These are phyloP conservation scores for Pythium grandisporangium DNA, from an alignment of 352 stramenopile species.

Conservation along the genomic window DNA sequence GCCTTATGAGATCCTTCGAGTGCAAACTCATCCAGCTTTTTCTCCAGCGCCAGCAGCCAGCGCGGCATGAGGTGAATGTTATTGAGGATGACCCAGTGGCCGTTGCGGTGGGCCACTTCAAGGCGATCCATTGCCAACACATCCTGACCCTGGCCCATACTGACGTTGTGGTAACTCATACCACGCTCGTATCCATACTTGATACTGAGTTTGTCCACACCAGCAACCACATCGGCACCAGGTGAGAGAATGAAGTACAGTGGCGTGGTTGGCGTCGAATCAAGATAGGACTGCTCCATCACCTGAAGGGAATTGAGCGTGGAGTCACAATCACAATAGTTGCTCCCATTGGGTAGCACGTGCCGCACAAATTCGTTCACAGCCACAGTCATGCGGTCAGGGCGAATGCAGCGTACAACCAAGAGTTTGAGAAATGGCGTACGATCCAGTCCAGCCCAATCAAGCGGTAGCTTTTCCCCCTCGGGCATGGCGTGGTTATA, in stretches of 20 bases:
- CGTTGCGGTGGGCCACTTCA: slow-evolving; percentile 91
- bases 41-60: slow-evolving; percentile 95
- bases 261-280: slow-evolving; percentile 93
- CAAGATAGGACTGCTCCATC: slow-evolving; percentile 92
- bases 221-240: slow-evolving; percentile 92
- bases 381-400: slow-evolving; percentile 92
- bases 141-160: slow-evolving; percentile 96
- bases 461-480: slow-evolving; percentile 94
- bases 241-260: slow-evolving; percentile 97
- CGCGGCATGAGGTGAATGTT: slow-evolving; percentile 97
- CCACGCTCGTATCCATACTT: slow-evolving; percentile 95
- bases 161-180: slow-evolving; percentile 96
- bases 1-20: slow-evolving; percentile 90
- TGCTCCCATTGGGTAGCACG: slow-evolving; percentile 88
- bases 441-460: slow-evolving; percentile 94
- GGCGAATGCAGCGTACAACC: slow-evolving; percentile 90
- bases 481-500: slow-evolving; percentile 96
- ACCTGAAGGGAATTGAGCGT: slow-evolving; percentile 94
- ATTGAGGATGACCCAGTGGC: slow-evolving; percentile 97
- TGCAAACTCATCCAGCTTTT: slow-evolving; percentile 96
- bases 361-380: slow-evolving; percentile 94
- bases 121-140: slow-evolving; percentile 93
- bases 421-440: slow-evolving; percentile 96
- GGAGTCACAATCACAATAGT: slow-evolving; percentile 96
- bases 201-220: slow-evolving; percentile 91